Conservation (phyloP, 23 red algal genomes). For the Cyanidioschyzon merolae region DNA sequence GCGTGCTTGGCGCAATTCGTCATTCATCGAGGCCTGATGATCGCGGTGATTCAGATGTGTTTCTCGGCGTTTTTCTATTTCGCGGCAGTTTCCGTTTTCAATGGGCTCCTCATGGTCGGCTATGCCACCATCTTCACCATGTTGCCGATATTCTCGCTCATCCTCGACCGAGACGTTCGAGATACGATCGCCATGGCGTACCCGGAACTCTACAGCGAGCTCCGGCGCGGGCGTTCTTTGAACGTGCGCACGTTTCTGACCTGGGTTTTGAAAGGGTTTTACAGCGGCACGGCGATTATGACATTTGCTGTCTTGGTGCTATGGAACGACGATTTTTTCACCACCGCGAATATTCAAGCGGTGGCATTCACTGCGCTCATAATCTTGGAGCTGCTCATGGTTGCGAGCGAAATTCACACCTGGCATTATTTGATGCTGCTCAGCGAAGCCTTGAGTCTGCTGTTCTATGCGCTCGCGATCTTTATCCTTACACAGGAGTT, state of each 20-base stretch:
- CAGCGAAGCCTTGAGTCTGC: constrained; percentile 56
- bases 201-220: constrained; percentile 87
- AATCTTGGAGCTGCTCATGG: constrained; percentile 83
- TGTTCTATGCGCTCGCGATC: constrained; percentile 22
- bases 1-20: constrained; percentile 94
- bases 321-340: constrained; percentile 93
- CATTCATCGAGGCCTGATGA: constrained; percentile 90
- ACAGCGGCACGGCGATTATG: constrained; percentile 94
- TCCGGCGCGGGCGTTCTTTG: constrained; percentile 81
- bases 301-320: constrained; percentile 88
- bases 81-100: constrained; percentile 82
- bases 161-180: constrained; percentile 79
- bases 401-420: constrained; percentile 69
- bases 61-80: constrained; percentile 91
- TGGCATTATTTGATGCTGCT: constrained; percentile 79
- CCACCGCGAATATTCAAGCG: constrained; percentile 53
- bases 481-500: constrained; percentile 17
- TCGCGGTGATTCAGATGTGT: constrained; percentile 58
- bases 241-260: constrained; percentile 84
- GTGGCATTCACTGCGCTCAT: constrained; percentile 91
- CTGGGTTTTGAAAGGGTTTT: constrained; percentile 89
- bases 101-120: constrained; percentile 80
- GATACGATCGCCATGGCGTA: constrained; percentile 65
- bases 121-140: constrained; percentile 95
- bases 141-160: constrained; percentile 85